These are phyloP conservation scores for Colletotrichum sp. DNA, from an alignment of 2,329 filamentous ascomycete species.

Conservation along the genomic window DNA sequence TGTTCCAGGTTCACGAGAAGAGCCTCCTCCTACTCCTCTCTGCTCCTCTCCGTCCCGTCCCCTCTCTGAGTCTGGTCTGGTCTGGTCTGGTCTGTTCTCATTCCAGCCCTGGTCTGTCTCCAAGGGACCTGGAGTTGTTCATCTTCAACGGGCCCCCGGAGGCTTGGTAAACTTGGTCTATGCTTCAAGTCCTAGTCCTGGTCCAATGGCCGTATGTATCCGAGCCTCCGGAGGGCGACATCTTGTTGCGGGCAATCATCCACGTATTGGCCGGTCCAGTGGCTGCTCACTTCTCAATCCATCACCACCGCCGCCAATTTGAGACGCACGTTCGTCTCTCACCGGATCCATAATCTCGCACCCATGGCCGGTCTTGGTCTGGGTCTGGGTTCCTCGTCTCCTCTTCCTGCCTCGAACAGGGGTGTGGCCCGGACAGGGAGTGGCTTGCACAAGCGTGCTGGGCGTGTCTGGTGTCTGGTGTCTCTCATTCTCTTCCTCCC, in stretches of 20 bases:
- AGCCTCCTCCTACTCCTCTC: conserved; percentile 3
- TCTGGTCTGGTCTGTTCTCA: background rate
- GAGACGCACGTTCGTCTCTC: conserved; percentile 21
- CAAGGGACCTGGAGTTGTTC: background rate
- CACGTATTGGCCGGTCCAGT: conserved; percentile 6
- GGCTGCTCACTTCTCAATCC: conserved; percentile 20
- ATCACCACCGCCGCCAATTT: conserved; percentile 16
- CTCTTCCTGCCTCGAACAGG: conserved; percentile 17
- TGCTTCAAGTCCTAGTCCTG: background rate
- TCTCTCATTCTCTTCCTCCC: background rate
- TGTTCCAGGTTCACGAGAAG: conserved; percentile 12
- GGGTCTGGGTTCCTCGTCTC: conserved; percentile 13
- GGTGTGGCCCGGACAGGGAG: conserved; percentile 16
- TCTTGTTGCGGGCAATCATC: background rate
- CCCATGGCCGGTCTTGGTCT: conserved; percentile 12
- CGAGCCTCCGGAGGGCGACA: conserved; percentile 1
- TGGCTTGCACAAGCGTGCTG: conserved; percentile 15
- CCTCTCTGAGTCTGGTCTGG: background rate
- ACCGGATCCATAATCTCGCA: conserved; percentile 22
- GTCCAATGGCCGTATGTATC: background rate
- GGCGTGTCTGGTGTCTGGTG: conserved; percentile 14
- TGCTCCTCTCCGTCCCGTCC: background rate
- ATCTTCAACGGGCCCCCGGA: background rate
- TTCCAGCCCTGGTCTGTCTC: background rate
- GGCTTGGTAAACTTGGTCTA: conserved; percentile 5